Base-by-base conservation (phyloP, 257 asterid genomes). In the Galeopsis tetrahit region DNA sequence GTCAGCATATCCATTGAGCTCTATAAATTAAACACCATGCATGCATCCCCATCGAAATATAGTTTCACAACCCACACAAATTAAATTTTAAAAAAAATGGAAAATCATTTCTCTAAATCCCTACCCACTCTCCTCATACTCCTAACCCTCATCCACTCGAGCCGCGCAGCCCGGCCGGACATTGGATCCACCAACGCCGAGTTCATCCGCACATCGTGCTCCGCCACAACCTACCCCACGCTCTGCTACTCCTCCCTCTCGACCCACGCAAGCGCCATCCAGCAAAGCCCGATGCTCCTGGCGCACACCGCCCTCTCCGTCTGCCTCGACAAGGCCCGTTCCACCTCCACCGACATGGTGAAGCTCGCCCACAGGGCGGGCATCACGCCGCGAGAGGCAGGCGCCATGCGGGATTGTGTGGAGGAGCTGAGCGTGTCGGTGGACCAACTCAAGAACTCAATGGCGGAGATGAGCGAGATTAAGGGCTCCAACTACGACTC, bases 171-270 rank as follows among this genome's bases (percentile, higher is more conserved):
- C 60, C 69, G 82, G 39, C 61, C 69, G 34, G 61, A 63, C 9
- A 10, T 77, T 58, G 66, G 79, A 51, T 36, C 53, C 4, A 51
- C 80, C 40, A 72, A 74, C 83, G 79, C 85, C 15, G 78, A 72
- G n/a, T 91, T 78, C 81, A 81, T 91, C 76, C 84, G 79, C 51
- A 76, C 77, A 3, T 86, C 90, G 0, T 92, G 97, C 83, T 76
- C 86, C 17, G 38, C 86, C 64, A 92, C 97, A 34, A 40, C 85
- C 46, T 92, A 92, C 79, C 97, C 96, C 1, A 40, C 32, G 0
- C 92, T 92, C 9, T 90, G 98, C 85, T 84, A 69, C 84, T 31
- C 81, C 40, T 82, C 96, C 62, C 93, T 91, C 70, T 74, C 85
- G 1, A 36, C 60, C 82, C 88, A 80, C 48, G 88, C 91, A 40